Evolutionary conservation across 23 red algal species (phyloP).

Genomic region (Gracilaria vermiculophylla): DNA sequence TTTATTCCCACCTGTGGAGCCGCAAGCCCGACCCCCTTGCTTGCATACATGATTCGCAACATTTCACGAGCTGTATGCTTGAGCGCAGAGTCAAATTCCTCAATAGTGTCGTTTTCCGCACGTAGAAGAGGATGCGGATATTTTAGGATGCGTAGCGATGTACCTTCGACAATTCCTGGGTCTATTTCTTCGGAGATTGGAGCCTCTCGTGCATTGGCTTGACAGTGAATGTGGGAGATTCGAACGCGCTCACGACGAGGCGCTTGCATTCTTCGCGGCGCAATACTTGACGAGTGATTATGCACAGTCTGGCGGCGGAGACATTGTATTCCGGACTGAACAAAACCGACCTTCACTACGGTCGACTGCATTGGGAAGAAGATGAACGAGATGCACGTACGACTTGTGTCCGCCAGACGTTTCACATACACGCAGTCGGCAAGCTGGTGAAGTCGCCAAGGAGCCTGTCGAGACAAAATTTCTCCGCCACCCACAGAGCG

Average conservation of each 20-base stretch:
- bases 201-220: constrained; percentile 2
- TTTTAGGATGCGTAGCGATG: constrained; percentile 68
- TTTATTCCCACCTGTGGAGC: constrained; percentile 97
- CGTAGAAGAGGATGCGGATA: constrained; percentile 89
- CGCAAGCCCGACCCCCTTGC: constrained; percentile 85
- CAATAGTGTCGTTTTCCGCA: constrained; percentile 64
- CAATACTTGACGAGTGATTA: neutral
- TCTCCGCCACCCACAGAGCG: too few relatives aligned
- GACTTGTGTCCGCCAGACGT: too few relatives aligned
- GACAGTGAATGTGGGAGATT: neutral
- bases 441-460: too few relatives aligned
- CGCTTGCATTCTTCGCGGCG: neutral
- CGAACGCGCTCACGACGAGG: constrained; percentile 5
- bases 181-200: constrained; percentile 49
- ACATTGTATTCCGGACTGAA: neutral
- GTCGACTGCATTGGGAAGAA: neutral
- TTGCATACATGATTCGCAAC: constrained; percentile 95
- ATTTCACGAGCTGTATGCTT: constrained; percentile 73
- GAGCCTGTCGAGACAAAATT: too few relatives aligned
- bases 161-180: constrained; percentile 65
- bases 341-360: neutral
- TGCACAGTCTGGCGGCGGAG: neutral
- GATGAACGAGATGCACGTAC: neutral
- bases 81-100: constrained; percentile 55
- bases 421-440: too few relatives aligned